Percentiles rank a stretch among this genome's conserved stretches.
Conservation (phyloP, 768 basidiomycete species). For the Exidia glandulosa region DNA sequence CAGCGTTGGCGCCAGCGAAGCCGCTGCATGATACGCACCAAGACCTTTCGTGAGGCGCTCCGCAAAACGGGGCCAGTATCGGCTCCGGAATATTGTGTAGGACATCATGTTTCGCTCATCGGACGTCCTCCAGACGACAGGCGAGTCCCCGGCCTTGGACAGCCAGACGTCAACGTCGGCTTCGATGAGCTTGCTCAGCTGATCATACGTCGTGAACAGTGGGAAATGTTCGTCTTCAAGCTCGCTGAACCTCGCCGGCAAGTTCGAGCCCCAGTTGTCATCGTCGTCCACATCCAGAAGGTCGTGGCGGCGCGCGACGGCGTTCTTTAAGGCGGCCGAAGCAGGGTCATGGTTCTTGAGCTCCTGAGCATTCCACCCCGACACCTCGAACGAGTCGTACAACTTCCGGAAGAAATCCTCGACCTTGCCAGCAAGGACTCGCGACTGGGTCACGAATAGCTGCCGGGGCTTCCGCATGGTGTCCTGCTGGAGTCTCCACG, state of each 20-base stretch:
- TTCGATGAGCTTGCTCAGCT: conserved; percentile 37
- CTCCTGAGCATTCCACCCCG: conserved; percentile 26
- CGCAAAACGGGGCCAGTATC: conserved; percentile 53
- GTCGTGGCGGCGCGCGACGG: conserved; percentile 13
- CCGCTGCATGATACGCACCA: no score
- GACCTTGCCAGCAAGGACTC: conserved; percentile 56
- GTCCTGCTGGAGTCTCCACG: conserved; percentile 30
- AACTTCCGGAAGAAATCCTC: conserved; percentile 51
- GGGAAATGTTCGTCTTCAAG: conserved; percentile 10
- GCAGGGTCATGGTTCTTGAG: conserved; percentile 13
- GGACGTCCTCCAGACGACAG: not conserved
- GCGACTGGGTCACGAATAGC: conserved; percentile 63
- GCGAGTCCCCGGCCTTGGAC: not conserved
- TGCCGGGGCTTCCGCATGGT: conserved; percentile 42
- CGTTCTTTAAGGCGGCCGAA: conserved; percentile 5
- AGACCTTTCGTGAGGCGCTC: conserved; percentile 39
- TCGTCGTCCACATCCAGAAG: conserved; percentile 8
- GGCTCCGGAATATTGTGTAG: conserved; percentile 34
- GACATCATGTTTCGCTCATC: conserved; percentile 22
- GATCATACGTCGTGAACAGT: conserved; percentile 10
- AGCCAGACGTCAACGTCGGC: conserved; percentile 23
- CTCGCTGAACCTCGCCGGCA: conserved; percentile 6
- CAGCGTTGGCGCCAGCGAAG: no score
- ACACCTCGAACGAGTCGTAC: conserved; percentile 30
- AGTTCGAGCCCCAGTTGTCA: not conserved